phyloP scores from a whole-genome alignment of 1,139 yeast species.

The Cylindricascospora bacillispora region DNA sequence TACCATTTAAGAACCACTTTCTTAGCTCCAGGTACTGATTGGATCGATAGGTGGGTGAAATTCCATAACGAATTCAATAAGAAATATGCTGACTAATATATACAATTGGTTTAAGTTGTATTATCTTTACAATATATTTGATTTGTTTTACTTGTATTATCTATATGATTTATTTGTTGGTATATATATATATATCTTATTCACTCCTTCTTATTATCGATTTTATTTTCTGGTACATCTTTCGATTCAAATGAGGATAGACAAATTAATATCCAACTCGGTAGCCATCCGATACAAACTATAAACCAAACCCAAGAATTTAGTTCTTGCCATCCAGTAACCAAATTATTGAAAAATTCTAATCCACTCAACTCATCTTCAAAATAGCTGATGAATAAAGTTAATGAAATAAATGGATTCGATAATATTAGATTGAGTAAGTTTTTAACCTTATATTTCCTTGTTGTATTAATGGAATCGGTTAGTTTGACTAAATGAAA shows the following conservation, averaged over 20 bases:
- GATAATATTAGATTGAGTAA: slow-evolving; percentile 32
- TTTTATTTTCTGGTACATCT: not conserved
- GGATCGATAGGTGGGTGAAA: slow-evolving; percentile 62
- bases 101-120: not conserved
- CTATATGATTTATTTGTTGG: not conserved
- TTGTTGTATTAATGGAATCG: slow-evolving; percentile 3
- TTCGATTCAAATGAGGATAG: slow-evolving; percentile 16
- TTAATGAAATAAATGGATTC: slow-evolving; percentile 41
- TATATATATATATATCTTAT: not conserved
- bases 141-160: not conserved
- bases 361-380: slow-evolving; percentile 28
- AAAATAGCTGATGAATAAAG: slow-evolving; percentile 27
- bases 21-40: slow-evolving; percentile 86
- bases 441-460: slow-evolving; percentile 15
- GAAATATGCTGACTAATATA: slow-evolving; percentile 31
- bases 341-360: slow-evolving; percentile 31
- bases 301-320: slow-evolving; percentile 86
- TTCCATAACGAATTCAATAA: slow-evolving; percentile 66
- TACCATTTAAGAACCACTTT: slow-evolving; percentile 92
- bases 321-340: slow-evolving; percentile 54
- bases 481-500: slow-evolving; percentile 41
- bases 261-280: slow-evolving; percentile 57
- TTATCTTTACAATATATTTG: no score
- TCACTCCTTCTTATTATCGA: not conserved
- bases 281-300: slow-evolving; percentile 65